A percentile compares a stretch with the other conserved stretches of the same genome.
Evolutionary conservation across 139 green algal species (phyloP).

Genomic region (Haematococcus lacustris): DNA sequence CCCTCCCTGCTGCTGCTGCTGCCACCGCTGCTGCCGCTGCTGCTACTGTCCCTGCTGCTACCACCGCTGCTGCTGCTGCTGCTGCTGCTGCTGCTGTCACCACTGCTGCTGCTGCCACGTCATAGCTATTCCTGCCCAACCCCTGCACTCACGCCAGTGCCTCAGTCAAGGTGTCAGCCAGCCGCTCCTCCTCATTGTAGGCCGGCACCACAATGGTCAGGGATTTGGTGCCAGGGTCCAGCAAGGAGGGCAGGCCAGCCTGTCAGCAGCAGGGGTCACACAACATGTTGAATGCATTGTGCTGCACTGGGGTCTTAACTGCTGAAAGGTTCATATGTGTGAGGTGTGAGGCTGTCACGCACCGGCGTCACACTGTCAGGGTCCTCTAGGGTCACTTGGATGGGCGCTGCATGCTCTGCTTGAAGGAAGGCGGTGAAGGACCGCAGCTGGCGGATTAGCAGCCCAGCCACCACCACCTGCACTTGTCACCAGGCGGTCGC

Average conservation of each 20-base stretch:
- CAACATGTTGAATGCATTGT: background rate
- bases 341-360: background rate
- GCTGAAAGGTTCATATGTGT: background rate
- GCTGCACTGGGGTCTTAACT: background rate
- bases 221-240: conserved; percentile 54
- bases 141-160: conserved; percentile 39
- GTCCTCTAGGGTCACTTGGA: conserved; percentile 30
- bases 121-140: background rate
- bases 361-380: conserved; percentile 27
- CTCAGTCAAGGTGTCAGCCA: conserved; percentile 74
- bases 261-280: conserved; percentile 12
- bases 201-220: conserved; percentile 82
- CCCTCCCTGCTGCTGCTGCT: background rate
- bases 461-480: background rate
- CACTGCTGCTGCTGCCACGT: background rate
- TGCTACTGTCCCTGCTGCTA: background rate
- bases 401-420: conserved; percentile 11
- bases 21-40: background rate
- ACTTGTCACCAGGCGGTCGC: too few relatives aligned
- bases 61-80: background rate
- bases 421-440: background rate
- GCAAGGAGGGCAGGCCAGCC: conserved; percentile 55
- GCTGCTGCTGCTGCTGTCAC: background rate
- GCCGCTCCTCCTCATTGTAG: conserved; percentile 88
- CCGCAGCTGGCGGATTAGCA: background rate